Evolutionary conservation across 2,329 filamentous ascomycete species (phyloP), one percentile per base, ranked within the genome.

Genomic region (Claviceps africana): DNA sequence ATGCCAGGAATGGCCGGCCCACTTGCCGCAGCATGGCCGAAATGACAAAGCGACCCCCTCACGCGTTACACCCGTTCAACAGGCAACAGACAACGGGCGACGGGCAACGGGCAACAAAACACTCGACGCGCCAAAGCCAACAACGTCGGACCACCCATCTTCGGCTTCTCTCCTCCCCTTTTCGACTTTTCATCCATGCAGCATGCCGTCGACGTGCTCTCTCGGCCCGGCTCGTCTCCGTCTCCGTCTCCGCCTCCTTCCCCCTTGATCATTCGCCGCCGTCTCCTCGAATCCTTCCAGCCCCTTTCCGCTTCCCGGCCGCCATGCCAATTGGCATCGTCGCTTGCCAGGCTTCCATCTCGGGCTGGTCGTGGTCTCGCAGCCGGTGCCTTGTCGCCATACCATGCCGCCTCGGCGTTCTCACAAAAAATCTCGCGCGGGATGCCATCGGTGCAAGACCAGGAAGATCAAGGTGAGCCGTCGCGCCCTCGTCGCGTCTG

Each of bases 391-490:
- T 52, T 56, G 54, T 60, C 54, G 57, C 53, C 47, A 54, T 49
- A 64, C 56, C 22, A 83, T 83, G 80, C 78, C 81, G 55, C 81
- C 81, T 31, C 72, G 81, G 61, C 73, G 81, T 63, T 82, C 81
- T 43, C 82, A 86, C 66, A 85, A 83, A 63, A 86, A 85, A 69
- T 84, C 80, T 53, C 75, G 82, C 58, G 76, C 81, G 50, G 82
- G 82, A 46, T 86, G 82, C 60, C 73, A 75, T 56, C 71, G 78
- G 54, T 86, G 82, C 66, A 86, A 85, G 67, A 71, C 72, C 52
- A 72, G 82, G 55, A 85, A 85, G 66, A 83, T 86, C 62, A 86
- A 86, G 77, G 81, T 82, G 66, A 48, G 61, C 51, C 33, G 28
- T 11, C 33, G n/a, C 48, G 35, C 11, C 39, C 15, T 30, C 10